Evolutionary conservation across 2,329 filamentous ascomycete species (phyloP).

Genomic region (Diplodia scrobiculata): DNA sequence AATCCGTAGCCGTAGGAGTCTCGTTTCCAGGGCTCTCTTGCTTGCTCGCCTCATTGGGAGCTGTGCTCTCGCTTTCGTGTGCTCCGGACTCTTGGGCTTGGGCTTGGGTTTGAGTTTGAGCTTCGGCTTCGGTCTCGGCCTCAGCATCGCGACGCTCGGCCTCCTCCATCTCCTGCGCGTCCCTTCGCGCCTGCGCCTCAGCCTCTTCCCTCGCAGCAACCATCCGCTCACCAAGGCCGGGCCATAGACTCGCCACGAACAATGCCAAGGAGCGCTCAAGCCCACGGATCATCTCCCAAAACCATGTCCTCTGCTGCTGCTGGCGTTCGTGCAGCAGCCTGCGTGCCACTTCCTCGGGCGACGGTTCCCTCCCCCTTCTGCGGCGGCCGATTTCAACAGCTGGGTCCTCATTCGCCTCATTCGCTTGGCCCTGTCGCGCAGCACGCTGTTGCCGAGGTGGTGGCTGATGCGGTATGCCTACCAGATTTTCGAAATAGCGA

Average conservation of each 20-base stretch:
- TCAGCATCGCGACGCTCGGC: constrained; percentile 4
- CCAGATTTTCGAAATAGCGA: constrained; percentile 45
- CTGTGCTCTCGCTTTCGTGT: neutral
- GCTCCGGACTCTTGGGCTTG: neutral
- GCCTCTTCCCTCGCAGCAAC: constrained; percentile 59
- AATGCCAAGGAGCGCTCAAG: constrained; percentile 61
- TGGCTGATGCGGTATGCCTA: constrained; percentile 30
- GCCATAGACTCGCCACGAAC: constrained; percentile 64
- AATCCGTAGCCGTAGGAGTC: neutral
- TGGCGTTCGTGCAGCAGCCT: constrained; percentile 45
- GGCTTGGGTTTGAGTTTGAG: neutral
- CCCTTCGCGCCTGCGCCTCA: constrained; percentile 30
- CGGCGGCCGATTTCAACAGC: neutral
- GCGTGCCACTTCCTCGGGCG: constrained; percentile 48
- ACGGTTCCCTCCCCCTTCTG: neutral
- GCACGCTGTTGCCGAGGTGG: constrained; percentile 4
- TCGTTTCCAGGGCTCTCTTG: neutral
- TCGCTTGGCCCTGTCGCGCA: neutral
- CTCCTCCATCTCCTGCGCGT: constrained; percentile 22
- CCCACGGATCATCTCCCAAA: constrained; percentile 46
- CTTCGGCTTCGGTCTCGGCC: neutral
- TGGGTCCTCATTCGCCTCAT: neutral
- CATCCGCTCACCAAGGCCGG: constrained; percentile 63
- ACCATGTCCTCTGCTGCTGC: constrained; percentile 38
- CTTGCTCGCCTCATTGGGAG: neutral